Evolutionary conservation across 805 yeast genomes (phyloP).

Genomic region (Hanseniaspora meyeri): DNA sequence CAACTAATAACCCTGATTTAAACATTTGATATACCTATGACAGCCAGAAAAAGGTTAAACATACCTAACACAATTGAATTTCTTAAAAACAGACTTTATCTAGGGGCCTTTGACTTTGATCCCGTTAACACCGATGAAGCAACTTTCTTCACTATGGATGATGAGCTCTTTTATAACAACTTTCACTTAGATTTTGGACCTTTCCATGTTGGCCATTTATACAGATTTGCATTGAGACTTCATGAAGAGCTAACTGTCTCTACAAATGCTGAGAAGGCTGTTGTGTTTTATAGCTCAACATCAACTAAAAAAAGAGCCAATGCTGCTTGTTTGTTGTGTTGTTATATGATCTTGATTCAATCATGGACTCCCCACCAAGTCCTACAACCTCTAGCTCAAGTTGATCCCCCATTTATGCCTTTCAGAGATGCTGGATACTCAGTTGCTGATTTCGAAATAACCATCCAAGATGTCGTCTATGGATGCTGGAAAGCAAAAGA

Average conservation of each 20-base stretch:
- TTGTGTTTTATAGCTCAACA: constrained; percentile 77
- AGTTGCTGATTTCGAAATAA: constrained; percentile 81
- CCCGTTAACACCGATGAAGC: constrained; percentile 67
- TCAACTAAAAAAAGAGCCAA: constrained; percentile 75
- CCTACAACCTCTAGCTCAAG: constrained; percentile 82
- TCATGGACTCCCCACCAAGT: constrained; percentile 98
- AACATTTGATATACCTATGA: not conserved
- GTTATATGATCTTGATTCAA: constrained; percentile 90
- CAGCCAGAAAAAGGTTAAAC: constrained; percentile 20
- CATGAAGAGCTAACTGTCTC: constrained; percentile 86
- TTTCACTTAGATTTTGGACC: constrained; percentile 97
- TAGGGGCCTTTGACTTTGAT: constrained; percentile 72
- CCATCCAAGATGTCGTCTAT: constrained; percentile 89
- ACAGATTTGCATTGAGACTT: constrained; percentile 86
- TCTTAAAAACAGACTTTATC: constrained; percentile 54
- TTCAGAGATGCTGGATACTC: constrained; percentile 97
- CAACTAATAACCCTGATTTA: not conserved
- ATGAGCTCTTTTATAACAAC: constrained; percentile 81
- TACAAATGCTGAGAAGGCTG: constrained; percentile 71
- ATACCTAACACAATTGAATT: constrained; percentile 29
- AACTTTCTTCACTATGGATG: constrained; percentile 86
- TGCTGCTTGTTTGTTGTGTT: constrained; percentile 86
- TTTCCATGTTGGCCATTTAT: constrained; percentile 79
- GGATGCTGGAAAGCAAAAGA: constrained; percentile 98
- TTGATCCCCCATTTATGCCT: constrained; percentile 85